Conservation (phyloP, 2,329 filamentous ascomycete species). For the Diplocarpon rosae region DNA sequence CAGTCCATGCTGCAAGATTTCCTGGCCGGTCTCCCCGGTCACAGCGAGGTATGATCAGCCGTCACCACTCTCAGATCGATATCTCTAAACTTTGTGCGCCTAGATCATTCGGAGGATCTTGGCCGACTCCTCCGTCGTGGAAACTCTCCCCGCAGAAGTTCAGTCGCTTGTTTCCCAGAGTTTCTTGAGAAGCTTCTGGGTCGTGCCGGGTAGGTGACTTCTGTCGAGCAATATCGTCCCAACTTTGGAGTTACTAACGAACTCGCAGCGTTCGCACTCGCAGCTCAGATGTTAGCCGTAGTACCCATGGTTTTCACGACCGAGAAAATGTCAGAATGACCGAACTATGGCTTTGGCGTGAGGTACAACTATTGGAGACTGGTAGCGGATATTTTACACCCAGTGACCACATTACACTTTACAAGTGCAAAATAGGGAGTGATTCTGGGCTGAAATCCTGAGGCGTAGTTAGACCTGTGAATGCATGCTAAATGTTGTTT, state of each 20-base stretch:
- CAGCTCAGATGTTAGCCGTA: slow-evolving; percentile 10
- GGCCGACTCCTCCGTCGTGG: slow-evolving; percentile 12
- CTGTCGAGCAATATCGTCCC: too few species aligned
- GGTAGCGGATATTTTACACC: too few species aligned
- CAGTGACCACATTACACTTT: too few species aligned
- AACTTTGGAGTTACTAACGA: neutral
- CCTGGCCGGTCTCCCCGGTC: slow-evolving; percentile 8
- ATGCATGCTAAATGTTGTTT: too few species aligned
- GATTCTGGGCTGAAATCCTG: too few species aligned
- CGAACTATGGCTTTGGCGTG: neutral
- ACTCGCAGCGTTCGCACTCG: slow-evolving; percentile 5
- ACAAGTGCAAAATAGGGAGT: too few species aligned
- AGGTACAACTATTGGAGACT: too few species aligned
- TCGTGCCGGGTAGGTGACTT: slow-evolving; percentile 13
- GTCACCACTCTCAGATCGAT: neutral
- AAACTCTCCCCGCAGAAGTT: slow-evolving; percentile 6
- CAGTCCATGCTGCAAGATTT: slow-evolving; percentile 5
- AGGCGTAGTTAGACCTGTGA: too few species aligned
- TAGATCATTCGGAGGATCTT: slow-evolving; percentile 14
- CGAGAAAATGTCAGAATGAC: slow-evolving; percentile 1
- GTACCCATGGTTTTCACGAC: slow-evolving; percentile 12
- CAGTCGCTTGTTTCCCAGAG: slow-evolving; percentile 5
- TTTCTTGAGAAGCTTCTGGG: slow-evolving; percentile 14
- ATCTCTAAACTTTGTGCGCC: neutral
- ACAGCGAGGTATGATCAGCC: slow-evolving; percentile 7